Evolutionary conservation across 176 grass and related monocot genomes (phyloP).

Genomic region (Oryza rufipogon): DNA sequence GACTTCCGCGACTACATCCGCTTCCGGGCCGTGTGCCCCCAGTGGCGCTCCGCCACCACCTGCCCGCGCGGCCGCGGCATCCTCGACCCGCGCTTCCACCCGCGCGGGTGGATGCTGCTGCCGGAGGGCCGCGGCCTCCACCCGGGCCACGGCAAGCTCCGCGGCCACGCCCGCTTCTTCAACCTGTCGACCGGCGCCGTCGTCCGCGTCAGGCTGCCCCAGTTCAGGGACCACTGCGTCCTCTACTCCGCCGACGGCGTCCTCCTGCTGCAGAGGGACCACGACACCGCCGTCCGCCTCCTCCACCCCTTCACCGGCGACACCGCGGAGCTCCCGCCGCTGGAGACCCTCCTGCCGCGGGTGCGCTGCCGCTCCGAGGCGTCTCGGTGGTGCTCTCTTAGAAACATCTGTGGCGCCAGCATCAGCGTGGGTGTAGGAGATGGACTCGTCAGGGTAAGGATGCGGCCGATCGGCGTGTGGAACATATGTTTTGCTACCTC

Average conservation of each 20-base stretch:
- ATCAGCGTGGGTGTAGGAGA: too few species aligned
- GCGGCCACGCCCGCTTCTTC: not conserved
- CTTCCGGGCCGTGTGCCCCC: not conserved
- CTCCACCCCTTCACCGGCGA: too few species aligned
- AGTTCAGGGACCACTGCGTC: not conserved
- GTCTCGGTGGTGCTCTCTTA: too few species aligned
- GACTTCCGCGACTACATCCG: slow-evolving; percentile 5
- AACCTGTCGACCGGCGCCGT: not conserved
- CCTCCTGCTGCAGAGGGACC: too few species aligned
- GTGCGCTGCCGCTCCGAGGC: too few species aligned
- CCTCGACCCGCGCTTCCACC: slow-evolving; percentile 7
- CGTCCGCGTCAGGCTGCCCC: not conserved
- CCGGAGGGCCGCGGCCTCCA: not conserved
- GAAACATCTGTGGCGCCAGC: too few species aligned
- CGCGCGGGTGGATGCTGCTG: not conserved
- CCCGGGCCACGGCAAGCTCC: not conserved
- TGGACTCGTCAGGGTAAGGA: too few species aligned
- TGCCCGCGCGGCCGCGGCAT: not conserved
- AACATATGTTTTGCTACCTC: too few species aligned
- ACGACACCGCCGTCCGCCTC: too few species aligned
- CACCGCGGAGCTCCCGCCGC: too few species aligned
- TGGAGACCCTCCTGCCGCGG: too few species aligned
- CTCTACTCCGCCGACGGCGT: not conserved
- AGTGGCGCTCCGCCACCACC: not conserved
- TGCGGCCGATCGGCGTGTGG: too few species aligned